These are phyloP conservation scores for Hanseniaspora gamundiae DNA, from an alignment of 1,139 yeast species.

Conservation along the genomic window DNA sequence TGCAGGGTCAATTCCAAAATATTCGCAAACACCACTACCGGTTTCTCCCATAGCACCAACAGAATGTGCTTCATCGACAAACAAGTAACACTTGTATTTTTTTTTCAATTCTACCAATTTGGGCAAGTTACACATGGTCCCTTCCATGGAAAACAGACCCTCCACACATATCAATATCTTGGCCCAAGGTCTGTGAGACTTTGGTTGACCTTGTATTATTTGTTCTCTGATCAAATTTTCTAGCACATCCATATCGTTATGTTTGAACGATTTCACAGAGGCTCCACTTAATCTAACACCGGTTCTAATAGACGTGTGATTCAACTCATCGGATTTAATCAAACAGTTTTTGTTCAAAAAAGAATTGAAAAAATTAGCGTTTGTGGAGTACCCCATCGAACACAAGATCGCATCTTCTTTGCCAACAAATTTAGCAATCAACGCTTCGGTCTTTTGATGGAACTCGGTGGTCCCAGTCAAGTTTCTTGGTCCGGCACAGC, in stretches of 20 bases:
- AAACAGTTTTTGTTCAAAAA: slow-evolving; percentile 79
- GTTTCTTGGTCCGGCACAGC: slow-evolving; percentile 68
- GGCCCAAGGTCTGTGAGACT: slow-evolving; percentile 94
- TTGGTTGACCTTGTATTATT: slow-evolving; percentile 93
- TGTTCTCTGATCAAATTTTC: slow-evolving; percentile 76
- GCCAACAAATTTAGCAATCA: slow-evolving; percentile 79
- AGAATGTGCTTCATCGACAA: slow-evolving; percentile 96
- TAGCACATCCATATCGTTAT: slow-evolving; percentile 74
- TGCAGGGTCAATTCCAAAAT: slow-evolving; percentile 65
- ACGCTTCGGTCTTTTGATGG: slow-evolving; percentile 60
- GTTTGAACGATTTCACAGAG: slow-evolving; percentile 82
- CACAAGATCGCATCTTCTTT: slow-evolving; percentile 80
- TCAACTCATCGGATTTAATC: slow-evolving; percentile 85
- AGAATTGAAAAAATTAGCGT: slow-evolving; percentile 79
- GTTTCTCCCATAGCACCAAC: slow-evolving; percentile 93
- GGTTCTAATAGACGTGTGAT: slow-evolving; percentile 90
- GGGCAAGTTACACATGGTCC: slow-evolving; percentile 84
- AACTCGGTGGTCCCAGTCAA: slow-evolving; percentile 67
- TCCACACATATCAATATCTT: slow-evolving; percentile 89
- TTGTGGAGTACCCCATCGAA: slow-evolving; percentile 94
- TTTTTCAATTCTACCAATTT: slow-evolving; percentile 60
- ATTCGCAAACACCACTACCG: slow-evolving; percentile 93
- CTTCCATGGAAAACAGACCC: slow-evolving; percentile 97
- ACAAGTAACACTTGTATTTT: slow-evolving; percentile 79
- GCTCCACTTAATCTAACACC: slow-evolving; percentile 93